Percentiles rank a stretch among this genome's conserved stretches.
Evolutionary conservation across 2,329 filamentous ascomycete genomes (phyloP).

Genomic region (Aspergillus intermedius): DNA sequence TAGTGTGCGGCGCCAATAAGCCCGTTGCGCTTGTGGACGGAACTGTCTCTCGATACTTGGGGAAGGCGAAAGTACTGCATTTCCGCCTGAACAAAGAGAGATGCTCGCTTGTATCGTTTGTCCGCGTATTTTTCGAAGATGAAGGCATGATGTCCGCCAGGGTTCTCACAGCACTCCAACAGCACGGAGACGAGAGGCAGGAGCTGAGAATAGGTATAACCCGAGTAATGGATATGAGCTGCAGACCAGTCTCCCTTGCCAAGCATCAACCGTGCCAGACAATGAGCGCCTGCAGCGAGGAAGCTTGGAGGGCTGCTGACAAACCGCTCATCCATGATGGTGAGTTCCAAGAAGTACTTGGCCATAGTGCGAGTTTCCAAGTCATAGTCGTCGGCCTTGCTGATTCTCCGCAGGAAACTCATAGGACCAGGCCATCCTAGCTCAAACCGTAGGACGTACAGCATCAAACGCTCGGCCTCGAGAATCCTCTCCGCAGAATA

Average conservation of each 20-base stretch:
- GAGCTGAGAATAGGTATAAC: slow-evolving; percentile 82
- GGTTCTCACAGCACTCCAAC: slow-evolving; percentile 78
- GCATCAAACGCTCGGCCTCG: slow-evolving; percentile 96
- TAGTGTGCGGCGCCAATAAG: slow-evolving; percentile 9
- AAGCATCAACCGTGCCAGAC: slow-evolving; percentile 79
- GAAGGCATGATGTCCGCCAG: slow-evolving; percentile 72
- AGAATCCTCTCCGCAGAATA: slow-evolving; percentile 88
- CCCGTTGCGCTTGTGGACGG: slow-evolving; percentile 7
- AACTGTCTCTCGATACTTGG: slow-evolving; percentile 15
- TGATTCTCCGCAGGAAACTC: slow-evolving; percentile 94
- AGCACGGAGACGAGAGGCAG: slow-evolving; percentile 70
- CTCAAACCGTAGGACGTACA: slow-evolving; percentile 92
- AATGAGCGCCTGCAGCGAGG: slow-evolving; percentile 84
- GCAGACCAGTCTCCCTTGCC: slow-evolving; percentile 85
- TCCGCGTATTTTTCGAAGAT: slow-evolving; percentile 91
- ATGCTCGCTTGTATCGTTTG: slow-evolving; percentile 78
- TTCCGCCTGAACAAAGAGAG: slow-evolving; percentile 70
- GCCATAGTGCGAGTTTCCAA: slow-evolving; percentile 89
- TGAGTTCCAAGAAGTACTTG: slow-evolving; percentile 96
- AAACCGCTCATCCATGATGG: slow-evolving; percentile 96
- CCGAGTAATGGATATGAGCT: slow-evolving; percentile 84
- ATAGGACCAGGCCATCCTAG: slow-evolving; percentile 98
- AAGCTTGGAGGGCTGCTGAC: slow-evolving; percentile 87
- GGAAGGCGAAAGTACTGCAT: slow-evolving; percentile 56
- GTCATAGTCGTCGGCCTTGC: slow-evolving; percentile 97